A percentile compares a stretch with the other conserved stretches of the same genome.
Evolutionary conservation across 805 yeast genomes (phyloP).

Genomic region (Metschnikowia continentalis): DNA sequence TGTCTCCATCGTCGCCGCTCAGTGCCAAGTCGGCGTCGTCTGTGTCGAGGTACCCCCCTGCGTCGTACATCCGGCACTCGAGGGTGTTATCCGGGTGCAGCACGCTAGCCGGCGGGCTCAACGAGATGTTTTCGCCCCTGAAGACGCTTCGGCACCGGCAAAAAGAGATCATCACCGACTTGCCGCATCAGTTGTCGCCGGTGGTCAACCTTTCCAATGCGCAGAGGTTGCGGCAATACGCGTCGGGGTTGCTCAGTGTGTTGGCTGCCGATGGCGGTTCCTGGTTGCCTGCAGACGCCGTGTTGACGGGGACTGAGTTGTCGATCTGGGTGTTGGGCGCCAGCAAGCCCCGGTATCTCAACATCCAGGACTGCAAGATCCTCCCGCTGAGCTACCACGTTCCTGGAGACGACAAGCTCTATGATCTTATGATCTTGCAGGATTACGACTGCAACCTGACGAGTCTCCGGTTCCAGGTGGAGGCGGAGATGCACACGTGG

Average conservation of each 20-base stretch:
- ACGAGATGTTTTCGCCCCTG: slow-evolving; percentile 14
- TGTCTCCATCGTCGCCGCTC: slow-evolving; percentile 13
- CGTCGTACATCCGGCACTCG: slow-evolving; percentile 17
- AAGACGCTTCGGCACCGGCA: slow-evolving; percentile 16
- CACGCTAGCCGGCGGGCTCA: slow-evolving; percentile 12
- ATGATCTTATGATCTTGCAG: slow-evolving; percentile 25
- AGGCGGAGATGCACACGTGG: slow-evolving; percentile 31
- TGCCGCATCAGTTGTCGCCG: slow-evolving; percentile 68
- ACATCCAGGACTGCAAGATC: slow-evolving; percentile 42
- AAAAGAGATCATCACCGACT: slow-evolving; percentile 20
- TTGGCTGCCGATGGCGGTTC: slow-evolving; percentile 19
- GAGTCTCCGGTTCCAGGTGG: slow-evolving; percentile 21
- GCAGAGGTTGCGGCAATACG: slow-evolving; percentile 64
- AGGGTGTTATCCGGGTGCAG: slow-evolving; percentile 15
- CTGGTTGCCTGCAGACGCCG: slow-evolving; percentile 35
- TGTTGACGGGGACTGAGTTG: slow-evolving; percentile 52
- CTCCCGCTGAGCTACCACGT: slow-evolving; percentile 13
- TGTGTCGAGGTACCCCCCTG: slow-evolving; percentile 12
- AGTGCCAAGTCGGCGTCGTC: slow-evolving; percentile 12
- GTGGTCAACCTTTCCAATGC: slow-evolving; percentile 65
- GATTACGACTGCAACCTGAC: slow-evolving; percentile 27
- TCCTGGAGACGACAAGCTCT: slow-evolving; percentile 9
- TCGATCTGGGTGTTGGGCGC: slow-evolving; percentile 44
- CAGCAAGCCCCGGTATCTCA: slow-evolving; percentile 48
- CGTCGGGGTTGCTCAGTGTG: slow-evolving; percentile 45